Percentiles rank a stretch among this genome's conserved stretches.
Conservation (phyloP, 257 asterid species). For the Verbena officinalis region DNA sequence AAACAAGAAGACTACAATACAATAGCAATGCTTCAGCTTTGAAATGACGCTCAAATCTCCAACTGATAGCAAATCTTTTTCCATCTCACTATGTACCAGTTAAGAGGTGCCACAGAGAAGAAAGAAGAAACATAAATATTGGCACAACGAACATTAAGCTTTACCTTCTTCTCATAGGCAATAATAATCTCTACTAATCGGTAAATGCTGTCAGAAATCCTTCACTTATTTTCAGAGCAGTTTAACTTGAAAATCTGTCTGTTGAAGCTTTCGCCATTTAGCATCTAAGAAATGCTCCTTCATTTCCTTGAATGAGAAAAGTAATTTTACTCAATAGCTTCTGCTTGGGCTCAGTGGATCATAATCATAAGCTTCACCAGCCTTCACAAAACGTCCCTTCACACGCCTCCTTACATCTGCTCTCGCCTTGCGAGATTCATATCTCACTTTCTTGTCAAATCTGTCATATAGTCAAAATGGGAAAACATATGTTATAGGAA, state of each 20-base stretch:
- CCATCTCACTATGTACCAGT: conserved; percentile 9
- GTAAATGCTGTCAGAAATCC: no score
- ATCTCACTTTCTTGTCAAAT: conserved; percentile 92
- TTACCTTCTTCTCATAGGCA: background rate
- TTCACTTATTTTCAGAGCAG: conserved; percentile 21
- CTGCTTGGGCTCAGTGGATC: conserved; percentile 76
- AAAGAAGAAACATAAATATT: conserved; percentile 15
- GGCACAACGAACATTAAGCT: background rate
- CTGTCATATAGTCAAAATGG: conserved; percentile 38
- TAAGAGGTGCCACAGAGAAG: background rate
- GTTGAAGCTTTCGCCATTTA: conserved; percentile 19
- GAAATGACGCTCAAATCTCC: background rate
- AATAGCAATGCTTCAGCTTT: background rate
- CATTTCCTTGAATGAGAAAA: background rate
- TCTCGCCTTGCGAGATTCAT: conserved; percentile 91
- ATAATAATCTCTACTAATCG: conserved; percentile 26
- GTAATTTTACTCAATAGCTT: conserved; percentile 59
- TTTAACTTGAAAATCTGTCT: conserved; percentile 21
- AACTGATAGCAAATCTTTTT: background rate
- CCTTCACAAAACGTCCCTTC: conserved; percentile 95
- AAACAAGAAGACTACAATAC: conserved; percentile 3
- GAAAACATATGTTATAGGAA: background rate
- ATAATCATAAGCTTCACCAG: conserved; percentile 87
- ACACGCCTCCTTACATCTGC: conserved; percentile 96
- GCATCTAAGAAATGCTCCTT: conserved; percentile 15